Percentiles rank a stretch among this genome's conserved stretches.
These are phyloP conservation scores for Taphrina betulina DNA, from an alignment of 1,139 yeast genomes.

Conservation along the genomic window DNA sequence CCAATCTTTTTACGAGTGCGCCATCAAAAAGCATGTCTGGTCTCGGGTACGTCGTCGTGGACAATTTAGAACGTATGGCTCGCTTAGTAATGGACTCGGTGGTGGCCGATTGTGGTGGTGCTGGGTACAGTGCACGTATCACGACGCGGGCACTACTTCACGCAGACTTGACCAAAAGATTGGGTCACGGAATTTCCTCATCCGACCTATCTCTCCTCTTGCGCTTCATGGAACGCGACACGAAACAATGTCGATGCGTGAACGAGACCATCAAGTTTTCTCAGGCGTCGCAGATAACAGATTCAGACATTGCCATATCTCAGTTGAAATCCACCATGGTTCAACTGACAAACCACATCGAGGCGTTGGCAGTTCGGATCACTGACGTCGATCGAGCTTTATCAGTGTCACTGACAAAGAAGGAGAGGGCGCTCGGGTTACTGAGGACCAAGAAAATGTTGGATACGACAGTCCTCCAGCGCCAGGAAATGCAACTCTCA, in stretches of 20 bases:
- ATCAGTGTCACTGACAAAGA: no score
- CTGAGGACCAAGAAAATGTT: conserved; percentile 5
- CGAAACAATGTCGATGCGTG: not conserved
- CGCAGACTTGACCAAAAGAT: not conserved
- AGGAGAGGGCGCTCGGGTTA: no score
- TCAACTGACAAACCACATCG: not conserved
- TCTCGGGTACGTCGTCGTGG: conserved; percentile 4
- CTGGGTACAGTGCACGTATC: conserved; percentile 7
- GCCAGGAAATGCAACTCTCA: conserved; percentile 12
- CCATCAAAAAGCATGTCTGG: conserved; percentile 7
- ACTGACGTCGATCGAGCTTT: no score
- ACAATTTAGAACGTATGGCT: conserved; percentile 14
- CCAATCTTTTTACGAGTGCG: not conserved
- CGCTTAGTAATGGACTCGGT: not conserved
- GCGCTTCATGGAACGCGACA: conserved; percentile 5
- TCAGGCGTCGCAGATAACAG: not conserved
- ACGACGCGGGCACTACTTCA: conserved; percentile 10
- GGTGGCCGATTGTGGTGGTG: not conserved
- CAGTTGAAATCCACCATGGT: conserved; percentile 4
- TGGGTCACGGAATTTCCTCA: not conserved
- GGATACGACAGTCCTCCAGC: not conserved
- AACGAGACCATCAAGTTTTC: conserved; percentile 7
- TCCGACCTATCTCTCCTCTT: conserved; percentile 6
- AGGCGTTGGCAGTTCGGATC: not conserved
- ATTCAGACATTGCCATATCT: conserved; percentile 22